Percentiles rank a stretch among this genome's conserved stretches.
Conservation (phyloP, 1,284 basidiomycete genomes). For the Heterobasidion parviporum region DNA sequence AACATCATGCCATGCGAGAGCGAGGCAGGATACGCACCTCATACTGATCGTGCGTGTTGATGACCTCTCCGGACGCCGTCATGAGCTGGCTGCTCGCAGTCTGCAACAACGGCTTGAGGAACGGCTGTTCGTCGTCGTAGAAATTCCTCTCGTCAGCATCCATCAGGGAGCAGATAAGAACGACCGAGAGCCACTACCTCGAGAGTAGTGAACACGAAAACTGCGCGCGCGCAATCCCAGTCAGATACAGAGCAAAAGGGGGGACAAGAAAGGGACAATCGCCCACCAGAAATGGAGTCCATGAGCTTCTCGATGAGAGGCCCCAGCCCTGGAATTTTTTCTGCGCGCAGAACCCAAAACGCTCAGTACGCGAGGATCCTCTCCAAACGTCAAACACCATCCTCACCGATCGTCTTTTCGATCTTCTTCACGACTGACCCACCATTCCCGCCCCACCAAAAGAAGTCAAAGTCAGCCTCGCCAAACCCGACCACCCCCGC, state of each 20-base stretch:
- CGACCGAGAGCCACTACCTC: conserved; percentile 34
- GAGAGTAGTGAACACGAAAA: conserved; percentile 77
- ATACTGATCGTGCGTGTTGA: conserved; percentile 75
- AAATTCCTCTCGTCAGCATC: background rate
- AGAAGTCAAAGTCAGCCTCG: background rate
- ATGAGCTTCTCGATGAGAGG: conserved; percentile 77
- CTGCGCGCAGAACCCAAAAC: conserved; percentile 20
- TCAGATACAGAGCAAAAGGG: background rate
- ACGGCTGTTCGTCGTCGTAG: conserved; percentile 44
- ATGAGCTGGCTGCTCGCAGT: conserved; percentile 55
- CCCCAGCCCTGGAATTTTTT: conserved; percentile 64
- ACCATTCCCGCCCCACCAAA: conserved; percentile 19
- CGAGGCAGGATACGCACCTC: conserved; percentile 29
- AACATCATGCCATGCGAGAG: background rate
- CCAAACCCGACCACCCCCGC: conserved; percentile 1
- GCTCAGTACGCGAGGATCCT: background rate
- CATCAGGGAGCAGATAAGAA: background rate
- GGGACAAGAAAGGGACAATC: background rate
- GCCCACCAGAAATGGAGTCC: conserved; percentile 63
- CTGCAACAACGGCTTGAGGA: conserved; percentile 66
- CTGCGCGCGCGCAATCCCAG: conserved; percentile 18
- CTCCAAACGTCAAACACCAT: conserved; percentile 5
- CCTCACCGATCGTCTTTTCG: conserved; percentile 71
- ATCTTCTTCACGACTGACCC: conserved; percentile 67
- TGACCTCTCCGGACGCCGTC: conserved; percentile 65